Conservation (phyloP, 2,329 filamentous ascomycete genomes). For the Colletotrichum sansevieriae region DNA sequence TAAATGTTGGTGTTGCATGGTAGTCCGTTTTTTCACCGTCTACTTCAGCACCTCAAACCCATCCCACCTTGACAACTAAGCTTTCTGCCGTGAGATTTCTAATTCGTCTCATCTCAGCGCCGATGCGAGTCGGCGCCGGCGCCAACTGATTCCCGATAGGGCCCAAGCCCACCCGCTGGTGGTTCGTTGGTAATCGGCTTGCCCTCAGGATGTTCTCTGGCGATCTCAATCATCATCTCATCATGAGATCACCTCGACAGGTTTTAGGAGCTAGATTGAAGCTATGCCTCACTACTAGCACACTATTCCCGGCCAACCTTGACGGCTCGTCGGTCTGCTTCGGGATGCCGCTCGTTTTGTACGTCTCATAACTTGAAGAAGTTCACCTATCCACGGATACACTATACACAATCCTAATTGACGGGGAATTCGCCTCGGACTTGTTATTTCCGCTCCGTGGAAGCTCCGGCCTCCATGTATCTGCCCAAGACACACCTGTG, state of each 20-base stretch:
- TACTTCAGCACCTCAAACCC: not conserved
- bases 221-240: not conserved
- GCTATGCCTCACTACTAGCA: conserved; percentile 3
- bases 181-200: conserved; percentile 4
- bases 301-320: conserved; percentile 5
- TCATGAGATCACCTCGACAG: conserved; percentile 12
- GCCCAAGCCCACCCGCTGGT: not conserved
- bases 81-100: conserved; percentile 37
- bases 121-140: conserved; percentile 24
- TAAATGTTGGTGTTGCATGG: not conserved
- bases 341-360: not conserved
- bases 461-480: not conserved
- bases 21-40: not conserved
- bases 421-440: conserved; percentile 3
- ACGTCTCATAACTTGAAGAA: not conserved
- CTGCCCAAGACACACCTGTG: not conserved
- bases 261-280: not conserved
- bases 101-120: conserved; percentile 32
- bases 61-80: conserved; percentile 28
- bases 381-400: not conserved
- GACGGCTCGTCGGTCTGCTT: conserved; percentile 18
- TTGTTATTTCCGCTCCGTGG: conserved; percentile 28
- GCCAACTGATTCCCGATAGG: conserved; percentile 1
- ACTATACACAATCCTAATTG: not conserved
- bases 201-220: not conserved